Percentiles rank a stretch among this genome's conserved stretches.
These are phyloP conservation scores for Phytophthora melonis DNA, from an alignment of 352 stramenopile species.

Conservation along the genomic window DNA sequence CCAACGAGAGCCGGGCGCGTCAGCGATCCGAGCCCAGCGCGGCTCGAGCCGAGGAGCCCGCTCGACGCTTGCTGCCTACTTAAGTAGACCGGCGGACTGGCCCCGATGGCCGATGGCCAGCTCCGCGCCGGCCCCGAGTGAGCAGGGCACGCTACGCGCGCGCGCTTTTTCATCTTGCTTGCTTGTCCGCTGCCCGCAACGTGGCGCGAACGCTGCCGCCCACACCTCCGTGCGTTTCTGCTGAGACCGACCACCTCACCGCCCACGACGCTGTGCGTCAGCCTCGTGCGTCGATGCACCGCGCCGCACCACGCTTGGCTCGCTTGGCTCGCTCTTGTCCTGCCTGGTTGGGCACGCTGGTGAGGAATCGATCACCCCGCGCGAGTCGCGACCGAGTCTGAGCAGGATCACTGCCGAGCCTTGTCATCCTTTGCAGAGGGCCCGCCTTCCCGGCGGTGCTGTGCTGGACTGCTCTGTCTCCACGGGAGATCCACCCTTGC, in stretches of 20 bases:
- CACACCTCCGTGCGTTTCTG: neutral
- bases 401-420: neutral
- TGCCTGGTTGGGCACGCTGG: constrained; percentile 10
- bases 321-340: neutral
- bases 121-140: constrained; percentile 11
- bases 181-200: too few relatives aligned
- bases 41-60: neutral
- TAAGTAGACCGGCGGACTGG: too few relatives aligned
- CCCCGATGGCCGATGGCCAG: neutral
- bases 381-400: too few relatives aligned
- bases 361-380: constrained; percentile 20
- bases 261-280: neutral
- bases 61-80: too few relatives aligned
- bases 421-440: too few relatives aligned
- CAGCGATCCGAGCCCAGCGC: neutral
- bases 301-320: too few relatives aligned
- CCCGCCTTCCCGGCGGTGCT: too few relatives aligned
- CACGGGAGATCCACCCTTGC: constrained; percentile 9
- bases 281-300: too few relatives aligned
- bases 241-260: neutral
- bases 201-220: too few relatives aligned
- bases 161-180: neutral
- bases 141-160: neutral
- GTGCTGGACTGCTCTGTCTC: constrained; percentile 17
- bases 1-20: constrained; percentile 1